Conservation (phyloP, 805 yeast species). For the Komagataella kurtzmanii region DNA sequence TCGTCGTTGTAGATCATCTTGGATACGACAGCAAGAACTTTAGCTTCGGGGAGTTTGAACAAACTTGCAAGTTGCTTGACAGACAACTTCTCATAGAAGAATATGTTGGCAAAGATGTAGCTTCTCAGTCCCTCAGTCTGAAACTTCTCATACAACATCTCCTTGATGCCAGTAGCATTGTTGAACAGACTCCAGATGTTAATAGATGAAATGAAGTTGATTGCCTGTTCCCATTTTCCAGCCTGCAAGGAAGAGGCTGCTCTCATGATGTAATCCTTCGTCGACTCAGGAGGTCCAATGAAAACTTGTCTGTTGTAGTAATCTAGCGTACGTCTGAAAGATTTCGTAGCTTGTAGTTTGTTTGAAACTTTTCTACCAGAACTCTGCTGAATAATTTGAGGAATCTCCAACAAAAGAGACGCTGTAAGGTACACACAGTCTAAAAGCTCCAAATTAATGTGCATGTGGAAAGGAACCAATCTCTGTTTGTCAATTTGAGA, state of each 20-base stretch:
- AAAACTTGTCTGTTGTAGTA: conserved; percentile 89
- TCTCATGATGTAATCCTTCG: conserved; percentile 84
- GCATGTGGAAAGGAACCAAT: conserved; percentile 95
- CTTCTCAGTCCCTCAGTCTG: conserved; percentile 88
- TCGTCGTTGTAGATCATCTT: conserved; percentile 73
- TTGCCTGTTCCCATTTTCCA: conserved; percentile 82
- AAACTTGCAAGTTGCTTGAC: conserved; percentile 46
- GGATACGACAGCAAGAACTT: conserved; percentile 50
- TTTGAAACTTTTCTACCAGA: conserved; percentile 39
- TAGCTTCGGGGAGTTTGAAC: conserved; percentile 47
- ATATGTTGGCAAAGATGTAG: conserved; percentile 76
- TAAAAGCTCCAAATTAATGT: conserved; percentile 86
- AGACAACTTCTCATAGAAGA: conserved; percentile 64
- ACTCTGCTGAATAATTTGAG: conserved; percentile 67
- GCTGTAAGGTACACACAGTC: conserved; percentile 90
- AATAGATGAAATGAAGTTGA: conserved; percentile 57
- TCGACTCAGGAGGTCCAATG: conserved; percentile 96
- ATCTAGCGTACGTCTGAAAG: conserved; percentile 84
- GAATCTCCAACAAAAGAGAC: conserved; percentile 83
- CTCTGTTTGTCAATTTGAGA: conserved; percentile 23
- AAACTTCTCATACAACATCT: conserved; percentile 64
- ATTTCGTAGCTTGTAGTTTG: conserved; percentile 44
- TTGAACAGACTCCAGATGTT: conserved; percentile 80
- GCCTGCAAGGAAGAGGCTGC: conserved; percentile 80
- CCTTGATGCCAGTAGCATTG: conserved; percentile 50